phyloP scores from a whole-genome alignment of 768 basidiomycete species.

The Mycena pura region DNA sequence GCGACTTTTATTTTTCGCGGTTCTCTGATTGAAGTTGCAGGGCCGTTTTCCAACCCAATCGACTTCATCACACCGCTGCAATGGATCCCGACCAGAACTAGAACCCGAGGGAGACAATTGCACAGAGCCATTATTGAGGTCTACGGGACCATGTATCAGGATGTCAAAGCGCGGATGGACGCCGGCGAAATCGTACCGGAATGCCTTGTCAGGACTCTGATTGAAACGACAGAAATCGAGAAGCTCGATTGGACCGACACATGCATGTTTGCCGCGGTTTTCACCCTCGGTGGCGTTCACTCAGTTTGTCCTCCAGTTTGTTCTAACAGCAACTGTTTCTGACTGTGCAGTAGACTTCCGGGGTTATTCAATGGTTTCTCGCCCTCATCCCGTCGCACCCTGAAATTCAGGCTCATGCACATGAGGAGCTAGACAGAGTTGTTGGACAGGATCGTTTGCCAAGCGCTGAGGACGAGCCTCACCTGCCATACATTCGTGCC shows the following conservation, averaged over 20 bases:
- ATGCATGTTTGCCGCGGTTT: constrained; percentile 38
- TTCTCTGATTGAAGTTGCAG: background rate
- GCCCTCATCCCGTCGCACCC: constrained; percentile 30
- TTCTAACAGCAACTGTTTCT: background rate
- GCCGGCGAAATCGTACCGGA: constrained; percentile 39
- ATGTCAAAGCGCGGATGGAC: constrained; percentile 34
- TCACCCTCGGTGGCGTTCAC: constrained; percentile 40
- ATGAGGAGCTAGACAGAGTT: constrained; percentile 27
- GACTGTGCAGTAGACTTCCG: constrained; percentile 25
- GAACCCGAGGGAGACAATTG: constrained; percentile 22
- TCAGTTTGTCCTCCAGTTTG: constrained; percentile 26
- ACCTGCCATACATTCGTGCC: constrained; percentile 35
- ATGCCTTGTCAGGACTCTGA: constrained; percentile 39
- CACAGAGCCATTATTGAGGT: constrained; percentile 34
- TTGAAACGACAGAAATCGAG: constrained; percentile 35
- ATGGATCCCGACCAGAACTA: constrained; percentile 23
- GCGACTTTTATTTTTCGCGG: background rate
- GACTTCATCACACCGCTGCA: constrained; percentile 30
- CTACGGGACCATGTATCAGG: constrained; percentile 38
- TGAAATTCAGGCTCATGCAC: constrained; percentile 22
- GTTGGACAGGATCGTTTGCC: constrained; percentile 33
- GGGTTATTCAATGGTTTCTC: constrained; percentile 34
- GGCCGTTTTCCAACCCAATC: constrained; percentile 30
- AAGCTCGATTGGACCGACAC: constrained; percentile 38
- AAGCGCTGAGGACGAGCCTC: constrained; percentile 24